phyloP scores from a whole-genome alignment of 2,329 filamentous ascomycete species.

The Trichophyton mentagrophytes region DNA sequence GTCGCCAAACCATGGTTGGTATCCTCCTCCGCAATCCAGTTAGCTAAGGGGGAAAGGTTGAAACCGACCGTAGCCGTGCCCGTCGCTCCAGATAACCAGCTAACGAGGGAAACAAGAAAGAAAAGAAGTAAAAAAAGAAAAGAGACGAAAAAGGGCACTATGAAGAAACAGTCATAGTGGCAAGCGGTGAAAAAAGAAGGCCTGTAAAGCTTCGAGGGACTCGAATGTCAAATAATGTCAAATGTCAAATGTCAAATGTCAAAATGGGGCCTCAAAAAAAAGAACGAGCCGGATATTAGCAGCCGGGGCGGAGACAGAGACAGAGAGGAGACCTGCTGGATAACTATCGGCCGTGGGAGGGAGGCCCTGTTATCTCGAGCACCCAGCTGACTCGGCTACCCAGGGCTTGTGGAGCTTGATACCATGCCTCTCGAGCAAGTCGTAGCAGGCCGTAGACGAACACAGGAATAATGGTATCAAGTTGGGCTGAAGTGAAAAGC shows the following conservation, averaged over 20 bases:
- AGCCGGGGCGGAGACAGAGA: not conserved
- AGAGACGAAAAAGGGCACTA: not conserved
- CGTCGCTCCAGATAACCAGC: not conserved
- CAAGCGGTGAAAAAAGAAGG: not conserved
- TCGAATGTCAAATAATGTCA: not conserved
- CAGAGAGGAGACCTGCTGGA: not conserved
- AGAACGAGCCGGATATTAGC: not conserved
- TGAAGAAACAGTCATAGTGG: not conserved
- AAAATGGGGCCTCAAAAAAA: no score
- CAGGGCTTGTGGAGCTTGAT: slow-evolving; percentile 2
- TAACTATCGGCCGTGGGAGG: not conserved
- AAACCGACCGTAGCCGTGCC: not conserved
- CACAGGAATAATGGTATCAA: no score
- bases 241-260: not conserved
- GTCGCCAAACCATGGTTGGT: not conserved
- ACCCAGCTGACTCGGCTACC: slow-evolving; percentile 1
- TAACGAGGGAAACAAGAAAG: not conserved
- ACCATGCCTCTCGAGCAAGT: not conserved
- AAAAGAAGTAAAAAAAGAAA: not conserved
- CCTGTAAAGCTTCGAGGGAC: not conserved
- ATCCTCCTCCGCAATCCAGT: no score
- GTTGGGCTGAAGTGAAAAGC: no score
- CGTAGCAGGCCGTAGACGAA: not conserved
- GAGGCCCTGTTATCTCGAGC: not conserved
- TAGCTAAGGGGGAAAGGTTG: not conserved